Evolutionary conservation across 2,329 filamentous ascomycete genomes (phyloP), one percentile per base, ranked within the genome.

Genomic region (Akanthomyces dipterigenus): DNA sequence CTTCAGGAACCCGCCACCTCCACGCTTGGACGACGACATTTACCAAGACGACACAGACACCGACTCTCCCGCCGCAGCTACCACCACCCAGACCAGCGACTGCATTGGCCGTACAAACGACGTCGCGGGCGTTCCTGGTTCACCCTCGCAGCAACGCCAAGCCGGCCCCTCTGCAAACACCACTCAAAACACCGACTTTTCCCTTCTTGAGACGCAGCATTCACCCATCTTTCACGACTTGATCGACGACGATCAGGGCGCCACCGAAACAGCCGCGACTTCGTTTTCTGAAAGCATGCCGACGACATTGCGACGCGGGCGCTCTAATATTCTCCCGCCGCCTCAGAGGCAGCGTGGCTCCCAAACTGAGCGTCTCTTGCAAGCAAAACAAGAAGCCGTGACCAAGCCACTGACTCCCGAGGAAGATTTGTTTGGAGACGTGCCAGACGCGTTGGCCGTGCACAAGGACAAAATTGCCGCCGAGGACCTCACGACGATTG

Each of bases 271-370:
- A 22, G 66, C 69, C 11, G 58, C 64, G 6, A 68, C 66, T 24
- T 71, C 71, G 14, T 69, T 73, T 24, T 69, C 69, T 31, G 69
- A 71, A 54, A 66, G 55, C 53, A 72, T 72, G 71, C 68, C 71
- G 38, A 34, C 64, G 5, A 38, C 63, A 2, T 26, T 61, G 45
- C 49, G 54, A 38, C 28, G 38, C 7, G 62, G 48, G 12, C 31
- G 34, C 20, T 26, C 42, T 16, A 24, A 18, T 46, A 11, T 49
- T 16, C 42, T 22, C 14, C 54, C 46, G 28, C 65, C 67, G n/a
- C 28, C 55, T 28, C 74, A 75, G 60, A 69, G 70, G 22, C 68
- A 65, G 31, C 67, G 70, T 40, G 64, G 64, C n/a, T 64, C 64
- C 8, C 55, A 16, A 20, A 48, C 62, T 11, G 28, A 50, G 16